These are phyloP conservation scores for Mycena vulgaris DNA, from an alignment of 768 basidiomycete species.

Conservation along the genomic window DNA sequence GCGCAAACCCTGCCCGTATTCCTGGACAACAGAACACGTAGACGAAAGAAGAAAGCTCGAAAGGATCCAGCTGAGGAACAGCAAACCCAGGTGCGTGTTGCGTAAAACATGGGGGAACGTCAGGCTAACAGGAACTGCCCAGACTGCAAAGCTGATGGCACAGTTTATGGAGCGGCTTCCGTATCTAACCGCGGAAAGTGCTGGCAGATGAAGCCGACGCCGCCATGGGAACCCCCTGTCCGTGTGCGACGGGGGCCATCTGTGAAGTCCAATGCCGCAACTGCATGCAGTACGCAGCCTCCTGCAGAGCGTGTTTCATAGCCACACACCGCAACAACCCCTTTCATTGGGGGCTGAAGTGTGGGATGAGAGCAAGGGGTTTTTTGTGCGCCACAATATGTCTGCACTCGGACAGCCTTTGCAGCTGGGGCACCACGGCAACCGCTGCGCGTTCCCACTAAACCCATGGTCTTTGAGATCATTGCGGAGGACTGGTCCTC, in stretches of 20 bases:
- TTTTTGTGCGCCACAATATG: background rate
- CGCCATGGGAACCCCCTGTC: background rate
- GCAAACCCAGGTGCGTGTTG: too few relatives aligned
- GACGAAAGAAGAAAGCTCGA: too few relatives aligned
- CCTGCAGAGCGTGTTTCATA: slow-evolving; percentile 5
- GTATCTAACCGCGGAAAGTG: too few relatives aligned
- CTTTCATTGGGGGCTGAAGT: slow-evolving; percentile 30
- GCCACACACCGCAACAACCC: slow-evolving; percentile 4
- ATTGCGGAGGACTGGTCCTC: background rate
- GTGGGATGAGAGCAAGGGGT: background rate
- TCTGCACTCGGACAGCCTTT: background rate
- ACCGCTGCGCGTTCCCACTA: background rate
- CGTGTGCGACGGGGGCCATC: background rate
- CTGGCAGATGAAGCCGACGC: background rate
- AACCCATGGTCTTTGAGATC: background rate
- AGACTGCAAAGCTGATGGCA: too few relatives aligned
- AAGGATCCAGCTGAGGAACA: too few relatives aligned
- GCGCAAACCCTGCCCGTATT: too few relatives aligned
- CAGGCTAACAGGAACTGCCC: too few relatives aligned
- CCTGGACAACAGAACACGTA: too few relatives aligned
- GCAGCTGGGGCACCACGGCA: slow-evolving; percentile 1
- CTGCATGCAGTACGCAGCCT: background rate
- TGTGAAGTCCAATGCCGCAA: slow-evolving; percentile 11
- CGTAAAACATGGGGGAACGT: too few relatives aligned
- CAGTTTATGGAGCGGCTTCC: too few relatives aligned